phyloP scores from a whole-genome alignment of 106 monocot species.

The Cymbidium sinense region DNA sequence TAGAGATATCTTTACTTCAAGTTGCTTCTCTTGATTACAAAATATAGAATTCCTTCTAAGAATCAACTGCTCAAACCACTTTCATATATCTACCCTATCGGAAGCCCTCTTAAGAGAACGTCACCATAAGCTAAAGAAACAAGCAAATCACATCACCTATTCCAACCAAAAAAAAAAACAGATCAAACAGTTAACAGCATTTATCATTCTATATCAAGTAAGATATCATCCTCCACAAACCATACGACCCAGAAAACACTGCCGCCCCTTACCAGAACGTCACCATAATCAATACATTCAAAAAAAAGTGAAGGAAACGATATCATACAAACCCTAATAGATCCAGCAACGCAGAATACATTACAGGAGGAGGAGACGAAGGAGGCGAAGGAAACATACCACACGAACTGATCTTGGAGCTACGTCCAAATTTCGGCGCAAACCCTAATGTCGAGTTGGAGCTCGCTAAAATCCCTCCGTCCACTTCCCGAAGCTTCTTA shows the following conservation, averaged over 20 bases:
- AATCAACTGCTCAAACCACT: not conserved
- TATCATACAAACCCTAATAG: not conserved
- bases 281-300: not conserved
- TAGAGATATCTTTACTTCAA: not conserved
- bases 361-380: not conserved
- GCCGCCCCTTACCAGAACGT: not conserved
- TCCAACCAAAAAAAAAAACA: not conserved
- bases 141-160: not conserved
- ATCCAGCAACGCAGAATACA: not conserved
- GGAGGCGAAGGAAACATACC: not conserved
- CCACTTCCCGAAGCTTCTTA: not conserved
- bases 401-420: not conserved
- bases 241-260: not conserved
- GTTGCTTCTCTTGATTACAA: not conserved
- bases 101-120: not conserved
- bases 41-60: not conserved
- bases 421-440: not conserved
- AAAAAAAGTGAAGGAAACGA: not conserved
- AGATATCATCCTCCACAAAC: not conserved
- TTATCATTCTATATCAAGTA: not conserved
- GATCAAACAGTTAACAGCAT: not conserved
- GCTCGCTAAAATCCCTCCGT: not conserved
- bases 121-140: not conserved
- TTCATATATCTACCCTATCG: not conserved
- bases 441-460: not conserved